Conservation (phyloP, 805 yeast species). For the Metschnikowia shivogae region DNA sequence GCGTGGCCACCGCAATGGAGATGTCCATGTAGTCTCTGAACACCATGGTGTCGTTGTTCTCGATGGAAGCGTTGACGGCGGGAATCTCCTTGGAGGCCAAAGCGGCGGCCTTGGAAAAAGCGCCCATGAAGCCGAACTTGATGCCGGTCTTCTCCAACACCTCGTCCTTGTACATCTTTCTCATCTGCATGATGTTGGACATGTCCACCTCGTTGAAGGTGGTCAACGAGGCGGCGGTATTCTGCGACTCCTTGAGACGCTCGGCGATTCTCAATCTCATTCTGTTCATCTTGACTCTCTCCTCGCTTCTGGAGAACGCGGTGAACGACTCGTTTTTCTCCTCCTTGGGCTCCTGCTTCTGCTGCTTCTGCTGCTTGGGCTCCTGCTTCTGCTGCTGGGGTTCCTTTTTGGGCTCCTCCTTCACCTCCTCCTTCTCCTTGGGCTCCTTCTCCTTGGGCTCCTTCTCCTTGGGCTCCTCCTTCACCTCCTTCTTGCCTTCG, state of each 20-base stretch:
- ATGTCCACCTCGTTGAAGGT: slow-evolving; percentile 98
- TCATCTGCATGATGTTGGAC: slow-evolving; percentile 86
- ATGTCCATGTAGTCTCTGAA: slow-evolving; percentile 96
- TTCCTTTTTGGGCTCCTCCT: slow-evolving; percentile 27
- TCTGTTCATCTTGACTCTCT: slow-evolving; percentile 96
- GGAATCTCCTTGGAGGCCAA: slow-evolving; percentile 94
- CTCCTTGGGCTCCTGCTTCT: slow-evolving; percentile 5
- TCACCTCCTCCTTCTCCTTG: slow-evolving; percentile 21
- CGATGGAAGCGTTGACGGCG: slow-evolving; percentile 92
- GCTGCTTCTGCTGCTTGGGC: no score
- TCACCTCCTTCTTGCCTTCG: slow-evolving; percentile 24
- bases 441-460: slow-evolving; percentile 13
- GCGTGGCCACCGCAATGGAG: slow-evolving; percentile 96
- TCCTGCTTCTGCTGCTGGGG: no score
- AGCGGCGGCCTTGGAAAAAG: slow-evolving; percentile 89
- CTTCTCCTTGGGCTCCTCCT: slow-evolving; percentile 20
- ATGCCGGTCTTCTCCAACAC: slow-evolving; percentile 87
- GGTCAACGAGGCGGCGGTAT: slow-evolving; percentile 96
- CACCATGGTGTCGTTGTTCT: slow-evolving; percentile 85
- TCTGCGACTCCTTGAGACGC: slow-evolving; percentile 98
- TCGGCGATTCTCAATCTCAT: slow-evolving; percentile 99
- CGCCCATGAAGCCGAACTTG: slow-evolving; percentile 98
- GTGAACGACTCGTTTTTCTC: slow-evolving; percentile 32
- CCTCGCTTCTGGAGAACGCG: slow-evolving; percentile 75
- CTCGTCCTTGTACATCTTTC: slow-evolving; percentile 96